Evolutionary conservation across 192 early-diverging fungal species (phyloP), one percentile per base, ranked within the genome.

Genomic region (Entomortierella parvispora): DNA sequence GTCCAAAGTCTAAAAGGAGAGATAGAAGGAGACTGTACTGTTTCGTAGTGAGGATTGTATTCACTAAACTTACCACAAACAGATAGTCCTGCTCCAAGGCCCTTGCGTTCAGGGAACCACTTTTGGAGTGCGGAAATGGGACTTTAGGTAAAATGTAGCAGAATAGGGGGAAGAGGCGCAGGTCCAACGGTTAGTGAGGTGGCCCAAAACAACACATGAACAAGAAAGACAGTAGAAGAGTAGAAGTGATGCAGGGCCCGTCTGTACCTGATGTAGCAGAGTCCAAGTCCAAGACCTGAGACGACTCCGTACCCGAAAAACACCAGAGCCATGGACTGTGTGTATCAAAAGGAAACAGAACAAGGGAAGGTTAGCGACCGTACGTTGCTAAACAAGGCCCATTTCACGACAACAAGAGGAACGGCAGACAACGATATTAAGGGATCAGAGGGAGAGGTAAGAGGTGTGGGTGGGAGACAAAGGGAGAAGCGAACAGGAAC

Each of bases 21-120:
- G 17, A 25, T 5, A n/a, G 23, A 15, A 44, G 22, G 23, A 8
- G 7, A 17, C 10, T 51, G 49, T 3, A 51, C 18, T 51, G 49
- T 15, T 0, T 45, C n/a, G n/a, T 17, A 17, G n/a, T 11, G n/a
- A n/a, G n/a, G n/a, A n/a, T n/a, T n/a, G n/a, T n/a, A n/a, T n/a
- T n/a, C n/a, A n/a, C n/a, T n/a, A n/a, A n/a, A 18, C 69, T 71
- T 58, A 58, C 90, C 90, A 80, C 88, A 89, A 62, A 93, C 92
- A 26, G 92, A 90, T 50, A 89, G 72, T 15, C 87, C 88, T 25
- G 87, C 82, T 2, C 87, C 87, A 2, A 88, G 69, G 7, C 88
- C 88, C 32, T 86, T 86, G 11, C 82, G 81, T 15, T 83, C 82
- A 10, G 88, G 87, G 76, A 85, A 90, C 88, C 88, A 90, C 49